These are phyloP conservation scores for Diaporthe humulicola DNA, from an alignment of 2,329 filamentous ascomycete species.

Conservation along the genomic window DNA sequence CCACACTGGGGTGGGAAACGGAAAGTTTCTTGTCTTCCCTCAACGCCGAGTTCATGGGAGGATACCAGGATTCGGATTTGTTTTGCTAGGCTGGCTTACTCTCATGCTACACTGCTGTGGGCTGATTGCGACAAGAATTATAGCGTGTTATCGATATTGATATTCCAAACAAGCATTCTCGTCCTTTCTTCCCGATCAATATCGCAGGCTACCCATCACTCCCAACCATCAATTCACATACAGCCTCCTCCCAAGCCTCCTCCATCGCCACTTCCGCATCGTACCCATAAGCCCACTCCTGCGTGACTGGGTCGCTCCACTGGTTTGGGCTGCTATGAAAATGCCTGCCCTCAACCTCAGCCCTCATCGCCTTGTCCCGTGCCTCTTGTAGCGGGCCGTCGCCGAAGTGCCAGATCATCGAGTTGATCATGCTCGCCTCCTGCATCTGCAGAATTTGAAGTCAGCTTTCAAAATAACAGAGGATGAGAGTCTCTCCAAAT, in stretches of 20 bases:
- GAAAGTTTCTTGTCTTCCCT: conserved; percentile 29
- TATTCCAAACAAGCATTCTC: not conserved
- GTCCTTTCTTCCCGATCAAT: no score
- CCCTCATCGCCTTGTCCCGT: conserved; percentile 55
- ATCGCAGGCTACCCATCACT: not conserved
- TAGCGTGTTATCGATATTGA: not conserved
- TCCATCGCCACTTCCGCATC: conserved; percentile 56
- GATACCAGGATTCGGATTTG: conserved; percentile 30
- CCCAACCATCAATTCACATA: conserved; percentile 5
- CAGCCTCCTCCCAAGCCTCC: conserved; percentile 44
- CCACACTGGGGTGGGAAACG: conserved; percentile 34
- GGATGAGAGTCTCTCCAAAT: no score
- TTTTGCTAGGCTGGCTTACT: conserved; percentile 22
- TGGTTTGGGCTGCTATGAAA: conserved; percentile 59
- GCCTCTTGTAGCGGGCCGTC: conserved; percentile 58
- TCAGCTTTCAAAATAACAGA: no score
- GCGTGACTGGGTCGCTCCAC: conserved; percentile 61
- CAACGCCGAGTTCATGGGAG: conserved; percentile 10
- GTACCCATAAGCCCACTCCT: conserved; percentile 63
- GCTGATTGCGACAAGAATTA: not conserved
- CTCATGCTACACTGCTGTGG: not conserved
- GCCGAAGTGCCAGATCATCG: conserved; percentile 60
- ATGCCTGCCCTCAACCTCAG: conserved; percentile 53
- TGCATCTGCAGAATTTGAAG: no score
- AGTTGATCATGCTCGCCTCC: conserved; percentile 60